These are phyloP conservation scores for Cystobasidium tubakii DNA, from an alignment of 768 basidiomycete genomes.

Conservation along the genomic window DNA sequence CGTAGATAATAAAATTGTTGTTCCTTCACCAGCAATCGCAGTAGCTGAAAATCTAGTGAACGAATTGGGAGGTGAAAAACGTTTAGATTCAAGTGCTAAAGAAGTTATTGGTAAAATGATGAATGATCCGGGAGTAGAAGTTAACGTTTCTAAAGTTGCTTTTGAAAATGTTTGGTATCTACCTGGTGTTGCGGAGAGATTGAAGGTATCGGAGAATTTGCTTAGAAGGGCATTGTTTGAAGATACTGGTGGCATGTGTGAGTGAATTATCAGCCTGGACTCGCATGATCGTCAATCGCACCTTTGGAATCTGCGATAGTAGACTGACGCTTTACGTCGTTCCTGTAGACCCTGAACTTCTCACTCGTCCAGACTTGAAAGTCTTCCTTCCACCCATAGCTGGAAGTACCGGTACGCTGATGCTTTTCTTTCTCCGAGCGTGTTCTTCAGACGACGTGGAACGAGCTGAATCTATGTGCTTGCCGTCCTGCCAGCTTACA, in stretches of 20 bases:
- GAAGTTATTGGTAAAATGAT: slow-evolving; percentile 2
- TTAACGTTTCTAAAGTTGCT: slow-evolving; percentile 82
- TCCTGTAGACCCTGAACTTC: slow-evolving; percentile 73
- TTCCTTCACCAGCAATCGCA: slow-evolving; percentile 49
- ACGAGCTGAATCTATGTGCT: background rate
- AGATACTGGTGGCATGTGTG: slow-evolving; percentile 84
- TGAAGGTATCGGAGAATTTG: slow-evolving; percentile 66
- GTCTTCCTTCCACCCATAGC: slow-evolving; percentile 94
- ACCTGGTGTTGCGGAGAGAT: slow-evolving; percentile 69
- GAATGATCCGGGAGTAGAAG: slow-evolving; percentile 68
- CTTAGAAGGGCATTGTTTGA: slow-evolving; percentile 90
- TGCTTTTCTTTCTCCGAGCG: background rate
- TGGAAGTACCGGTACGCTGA: slow-evolving; percentile 48
- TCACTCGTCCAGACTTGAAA: slow-evolving; percentile 84
- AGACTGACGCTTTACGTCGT: too few relatives aligned
- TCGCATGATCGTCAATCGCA: slow-evolving; percentile 44
- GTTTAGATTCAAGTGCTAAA: slow-evolving; percentile 7
- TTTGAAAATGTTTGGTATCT: slow-evolving; percentile 91
- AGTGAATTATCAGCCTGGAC: too few relatives aligned
- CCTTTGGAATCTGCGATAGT: background rate
- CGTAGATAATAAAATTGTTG: slow-evolving; percentile 76
- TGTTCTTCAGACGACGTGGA: too few relatives aligned
- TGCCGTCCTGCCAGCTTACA: slow-evolving; percentile 64
- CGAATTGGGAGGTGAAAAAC: background rate
- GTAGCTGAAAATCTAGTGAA: slow-evolving; percentile 17